These are phyloP conservation scores for Aspergillus biplanus DNA, from an alignment of 495 filamentous ascomycete species.

Conservation along the genomic window DNA sequence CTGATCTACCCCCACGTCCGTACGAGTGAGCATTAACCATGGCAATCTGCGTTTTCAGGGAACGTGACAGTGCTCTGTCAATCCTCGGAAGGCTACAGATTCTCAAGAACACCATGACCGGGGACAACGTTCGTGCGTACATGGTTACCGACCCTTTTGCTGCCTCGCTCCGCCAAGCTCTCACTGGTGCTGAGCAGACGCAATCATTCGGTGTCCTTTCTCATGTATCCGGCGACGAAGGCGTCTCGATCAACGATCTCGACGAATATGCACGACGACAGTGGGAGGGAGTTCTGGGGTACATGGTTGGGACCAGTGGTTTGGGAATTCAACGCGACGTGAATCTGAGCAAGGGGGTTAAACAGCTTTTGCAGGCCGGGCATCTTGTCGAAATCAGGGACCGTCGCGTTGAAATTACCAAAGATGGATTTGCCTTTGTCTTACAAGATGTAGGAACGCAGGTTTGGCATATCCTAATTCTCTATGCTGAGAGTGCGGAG, in stretches of 20 bases:
- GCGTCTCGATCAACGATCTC: constrained; percentile 68
- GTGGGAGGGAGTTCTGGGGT: constrained; percentile 95
- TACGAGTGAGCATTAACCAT: not conserved
- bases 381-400: constrained; percentile 73
- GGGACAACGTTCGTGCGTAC: constrained; percentile 65
- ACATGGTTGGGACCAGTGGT: constrained; percentile 78
- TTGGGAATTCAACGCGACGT: constrained; percentile 51
- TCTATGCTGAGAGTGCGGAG: constrained; percentile 88
- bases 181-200: constrained; percentile 84
- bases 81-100: constrained; percentile 85
- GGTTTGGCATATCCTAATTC: constrained; percentile 91
- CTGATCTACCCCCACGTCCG: not conserved
- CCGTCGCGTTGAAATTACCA: constrained; percentile 71
- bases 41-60: constrained; percentile 41
- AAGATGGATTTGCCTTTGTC: constrained; percentile 90
- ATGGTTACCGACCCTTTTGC: constrained; percentile 76
- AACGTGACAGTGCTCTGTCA: constrained; percentile 79
- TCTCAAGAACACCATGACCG: constrained; percentile 59
- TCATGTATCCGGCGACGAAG: constrained; percentile 55
- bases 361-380: constrained; percentile 75
- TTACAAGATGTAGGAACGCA: constrained; percentile 94
- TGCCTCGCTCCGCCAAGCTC: constrained; percentile 74
- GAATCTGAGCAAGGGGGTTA: constrained; percentile 77
- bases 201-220: constrained; percentile 89
- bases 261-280: constrained; percentile 85